Conservation (phyloP, 2,329 filamentous ascomycete genomes). For the Cyanodermella asteris region DNA sequence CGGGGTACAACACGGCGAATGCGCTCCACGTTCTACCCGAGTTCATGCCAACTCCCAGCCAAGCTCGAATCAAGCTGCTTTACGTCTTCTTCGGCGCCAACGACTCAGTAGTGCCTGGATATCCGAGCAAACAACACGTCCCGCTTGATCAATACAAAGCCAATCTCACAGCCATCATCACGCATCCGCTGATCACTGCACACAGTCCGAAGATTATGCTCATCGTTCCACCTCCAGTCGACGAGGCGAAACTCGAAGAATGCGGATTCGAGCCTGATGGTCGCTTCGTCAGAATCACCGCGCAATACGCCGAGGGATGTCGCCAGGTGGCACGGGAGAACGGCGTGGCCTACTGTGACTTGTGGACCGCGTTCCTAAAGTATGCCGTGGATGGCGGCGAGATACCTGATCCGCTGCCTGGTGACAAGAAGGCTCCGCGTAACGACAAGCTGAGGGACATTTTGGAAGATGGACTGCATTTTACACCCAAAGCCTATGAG, state of each 20-base stretch:
- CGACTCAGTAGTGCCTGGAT: slow-evolving; percentile 50
- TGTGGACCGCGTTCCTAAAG: slow-evolving; percentile 60
- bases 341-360: slow-evolving; percentile 45
- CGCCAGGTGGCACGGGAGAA: slow-evolving; percentile 36
- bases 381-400: slow-evolving; percentile 29
- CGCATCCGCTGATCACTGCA: slow-evolving; percentile 43
- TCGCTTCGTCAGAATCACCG: slow-evolving; percentile 33
- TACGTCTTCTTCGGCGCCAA: slow-evolving; percentile 70
- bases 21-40: slow-evolving; percentile 45
- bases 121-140: slow-evolving; percentile 49
- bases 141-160: slow-evolving; percentile 51
- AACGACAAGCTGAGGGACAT: slow-evolving; percentile 32
- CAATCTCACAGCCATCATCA: slow-evolving; percentile 51
- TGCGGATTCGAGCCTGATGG: slow-evolving; percentile 26
- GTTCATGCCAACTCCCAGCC: slow-evolving; percentile 45
- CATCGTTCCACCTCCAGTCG: slow-evolving; percentile 54
- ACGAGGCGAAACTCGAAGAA: slow-evolving; percentile 44
- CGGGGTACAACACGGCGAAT: slow-evolving; percentile 62
- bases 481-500: slow-evolving; percentile 32
- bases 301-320: slow-evolving; percentile 43
- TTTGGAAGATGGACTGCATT: slow-evolving; percentile 38
- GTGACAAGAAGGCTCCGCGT: slow-evolving; percentile 34
- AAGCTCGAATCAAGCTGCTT: slow-evolving; percentile 23
- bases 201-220: slow-evolving; percentile 57
- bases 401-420: slow-evolving; percentile 25